Base-by-base conservation (phyloP, 805 yeast genomes). In the Starmerella geochares region DNA sequence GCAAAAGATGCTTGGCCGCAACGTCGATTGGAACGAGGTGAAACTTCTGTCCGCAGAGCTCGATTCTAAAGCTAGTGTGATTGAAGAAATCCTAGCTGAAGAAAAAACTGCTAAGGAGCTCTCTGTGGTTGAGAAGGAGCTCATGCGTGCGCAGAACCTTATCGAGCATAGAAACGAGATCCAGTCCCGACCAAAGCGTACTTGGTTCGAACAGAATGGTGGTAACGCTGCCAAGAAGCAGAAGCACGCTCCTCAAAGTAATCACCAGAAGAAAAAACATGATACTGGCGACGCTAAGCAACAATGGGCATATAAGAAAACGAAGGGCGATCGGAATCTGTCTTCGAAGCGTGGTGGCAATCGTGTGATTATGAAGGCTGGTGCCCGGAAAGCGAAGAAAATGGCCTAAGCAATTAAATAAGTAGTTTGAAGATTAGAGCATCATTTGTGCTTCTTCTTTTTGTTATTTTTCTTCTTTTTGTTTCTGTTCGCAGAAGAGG, bases 21-120 rank as follows among this genome's bases (percentile, higher is more conserved):
- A 78, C 60, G 86, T 90, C n/a, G 85, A 87, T 61, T 92, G 97
- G 97, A 67, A 67, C 20, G 83, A 81, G 56, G 81, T 90, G 44
- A 95, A 85, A 60, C 75, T 73, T 49, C 71, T 86, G 38, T 76
- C 80, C 60, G 71, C 73, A 43, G 65, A 78, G 28, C 73, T 92
- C 14, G 83, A 75, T 38, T 67, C 72, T 2, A 84, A 83, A 67
- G 65, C 70, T 19, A 78, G 71, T 1, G 70, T 75, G 2, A 73
- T 92, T 38, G 79, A 79, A 36, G 96, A 87, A 58, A 83, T 92
- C 49, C 66, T 87, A 49, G 81, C 74, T 4, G 96, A 90, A 65
- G 99, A 92, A 65, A 81, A 86, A 66, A 77, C 78, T 56, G 95
- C 85, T 59, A 90, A 90, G 67, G 94, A 86, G 64, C 71, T 90